Percentiles rank a stretch among this genome's conserved stretches.
Conservation (phyloP, 257 asterid species). For the Gentiana macrophylla region DNA sequence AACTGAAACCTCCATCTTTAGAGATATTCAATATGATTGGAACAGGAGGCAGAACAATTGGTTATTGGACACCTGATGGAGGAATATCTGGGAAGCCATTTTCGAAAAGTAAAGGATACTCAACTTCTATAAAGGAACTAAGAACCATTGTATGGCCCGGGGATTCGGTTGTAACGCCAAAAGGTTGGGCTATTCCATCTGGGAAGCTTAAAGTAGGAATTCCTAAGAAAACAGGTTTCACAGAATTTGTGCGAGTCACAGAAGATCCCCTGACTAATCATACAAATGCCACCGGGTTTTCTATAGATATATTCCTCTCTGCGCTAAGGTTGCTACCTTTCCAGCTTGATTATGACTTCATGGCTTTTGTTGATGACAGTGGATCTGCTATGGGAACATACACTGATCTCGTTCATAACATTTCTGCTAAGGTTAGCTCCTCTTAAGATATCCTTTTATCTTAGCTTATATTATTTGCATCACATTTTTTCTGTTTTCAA, state of each 20-base stretch:
- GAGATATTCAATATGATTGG: slow-evolving; percentile 50
- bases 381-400: slow-evolving; percentile 16
- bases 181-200: slow-evolving; percentile 41
- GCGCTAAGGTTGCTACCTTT: slow-evolving; percentile 20
- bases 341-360: slow-evolving; percentile 15
- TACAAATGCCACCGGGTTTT: slow-evolving; percentile 28
- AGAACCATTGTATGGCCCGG: slow-evolving; percentile 59
- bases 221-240: slow-evolving; percentile 38
- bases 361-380: slow-evolving; percentile 13
- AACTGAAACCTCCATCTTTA: slow-evolving; percentile 22
- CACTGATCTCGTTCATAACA: slow-evolving; percentile 5
- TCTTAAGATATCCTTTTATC: slow-evolving; percentile 11
- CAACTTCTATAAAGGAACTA: slow-evolving; percentile 19
- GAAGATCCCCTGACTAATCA: slow-evolving; percentile 19
- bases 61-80: slow-evolving; percentile 42
- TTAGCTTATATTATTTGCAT: too few relatives aligned
- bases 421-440: slow-evolving; percentile 2
- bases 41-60: slow-evolving; percentile 36
- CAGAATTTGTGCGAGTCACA: slow-evolving; percentile 28
- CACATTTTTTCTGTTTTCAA: too few relatives aligned
- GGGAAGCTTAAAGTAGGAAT: slow-evolving; percentile 37
- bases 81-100: slow-evolving; percentile 24
- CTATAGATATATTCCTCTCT: slow-evolving; percentile 25
- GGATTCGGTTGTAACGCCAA: slow-evolving; percentile 33
- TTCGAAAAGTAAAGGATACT: slow-evolving; percentile 8